Conservation (phyloP, 257 asterid species). For the Fraxinus quadrangulata region DNA sequence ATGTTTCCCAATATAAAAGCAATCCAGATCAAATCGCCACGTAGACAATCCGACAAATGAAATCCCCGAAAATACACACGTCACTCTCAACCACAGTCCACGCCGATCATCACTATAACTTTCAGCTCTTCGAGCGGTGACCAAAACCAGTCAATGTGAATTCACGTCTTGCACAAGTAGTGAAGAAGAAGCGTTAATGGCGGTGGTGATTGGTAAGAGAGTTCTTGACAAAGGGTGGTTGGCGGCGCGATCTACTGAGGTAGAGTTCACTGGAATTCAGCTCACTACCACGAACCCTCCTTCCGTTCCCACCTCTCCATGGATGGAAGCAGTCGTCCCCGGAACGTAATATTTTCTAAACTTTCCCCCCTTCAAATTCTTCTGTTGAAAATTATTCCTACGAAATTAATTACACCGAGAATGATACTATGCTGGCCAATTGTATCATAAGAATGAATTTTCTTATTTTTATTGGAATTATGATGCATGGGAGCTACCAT, state of each 20-base stretch:
- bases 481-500: neutral
- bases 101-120: neutral
- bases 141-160: neutral
- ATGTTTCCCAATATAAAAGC: too few relatives aligned
- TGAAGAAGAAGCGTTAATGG: constrained; percentile 23
- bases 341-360: constrained; percentile 70
- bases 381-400: neutral
- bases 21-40: neutral
- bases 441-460: neutral
- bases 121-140: neutral
- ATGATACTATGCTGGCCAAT: neutral
- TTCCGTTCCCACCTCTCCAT: constrained; percentile 49
- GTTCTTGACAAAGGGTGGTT: constrained; percentile 77
- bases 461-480: constrained; percentile 14
- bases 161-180: neutral
- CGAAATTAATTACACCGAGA: neutral
- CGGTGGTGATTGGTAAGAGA: constrained; percentile 60
- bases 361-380: neutral
- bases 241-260: constrained; percentile 89
- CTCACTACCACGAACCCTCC: constrained; percentile 88
- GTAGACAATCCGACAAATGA: neutral
- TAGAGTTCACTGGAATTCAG: constrained; percentile 68
- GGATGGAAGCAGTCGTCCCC: constrained; percentile 93
- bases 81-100: neutral
- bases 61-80: neutral